Percentiles rank a stretch among this genome's conserved stretches.
phyloP scores from a whole-genome alignment of 2,329 filamentous ascomycete genomes.

The Metarhizium rileyi region DNA sequence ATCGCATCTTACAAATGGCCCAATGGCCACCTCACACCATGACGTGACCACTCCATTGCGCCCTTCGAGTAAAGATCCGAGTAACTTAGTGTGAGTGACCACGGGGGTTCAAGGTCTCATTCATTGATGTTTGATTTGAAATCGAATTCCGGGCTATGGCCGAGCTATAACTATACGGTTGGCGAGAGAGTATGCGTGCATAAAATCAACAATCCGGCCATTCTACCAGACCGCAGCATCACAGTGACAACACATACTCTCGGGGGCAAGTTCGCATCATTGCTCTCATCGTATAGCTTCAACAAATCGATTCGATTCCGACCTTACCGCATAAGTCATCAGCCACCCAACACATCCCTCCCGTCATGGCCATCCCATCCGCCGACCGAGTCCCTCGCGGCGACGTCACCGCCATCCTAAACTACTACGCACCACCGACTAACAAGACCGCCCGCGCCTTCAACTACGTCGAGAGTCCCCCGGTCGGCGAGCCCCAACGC shows the following conservation, averaged over 20 bases:
- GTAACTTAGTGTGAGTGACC: too few relatives aligned
- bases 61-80: not conserved
- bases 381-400: slow-evolving; percentile 40
- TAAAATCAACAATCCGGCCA: not conserved
- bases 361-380: slow-evolving; percentile 31
- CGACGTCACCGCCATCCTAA: slow-evolving; percentile 49
- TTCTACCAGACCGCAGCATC: not conserved
- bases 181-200: not conserved
- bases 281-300: not conserved
- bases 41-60: not conserved
- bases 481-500: slow-evolving; percentile 48
- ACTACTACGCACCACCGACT: slow-evolving; percentile 53
- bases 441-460: slow-evolving; percentile 48
- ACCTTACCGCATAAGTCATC: too few relatives aligned
- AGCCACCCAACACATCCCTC: slow-evolving; percentile 4
- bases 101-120: not conserved
- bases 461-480: slow-evolving; percentile 57
- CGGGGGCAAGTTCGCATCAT: too few relatives aligned
- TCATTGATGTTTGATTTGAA: slow-evolving; percentile 17
- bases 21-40: slow-evolving; percentile 9
- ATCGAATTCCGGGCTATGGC: slow-evolving; percentile 8
- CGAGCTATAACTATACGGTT: not conserved
- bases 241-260: too few relatives aligned
- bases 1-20: slow-evolving; percentile 9
- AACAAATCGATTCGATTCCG: too few relatives aligned